Conservation (phyloP, 768 basidiomycete genomes). For the Cystobasidium tubakii region DNA sequence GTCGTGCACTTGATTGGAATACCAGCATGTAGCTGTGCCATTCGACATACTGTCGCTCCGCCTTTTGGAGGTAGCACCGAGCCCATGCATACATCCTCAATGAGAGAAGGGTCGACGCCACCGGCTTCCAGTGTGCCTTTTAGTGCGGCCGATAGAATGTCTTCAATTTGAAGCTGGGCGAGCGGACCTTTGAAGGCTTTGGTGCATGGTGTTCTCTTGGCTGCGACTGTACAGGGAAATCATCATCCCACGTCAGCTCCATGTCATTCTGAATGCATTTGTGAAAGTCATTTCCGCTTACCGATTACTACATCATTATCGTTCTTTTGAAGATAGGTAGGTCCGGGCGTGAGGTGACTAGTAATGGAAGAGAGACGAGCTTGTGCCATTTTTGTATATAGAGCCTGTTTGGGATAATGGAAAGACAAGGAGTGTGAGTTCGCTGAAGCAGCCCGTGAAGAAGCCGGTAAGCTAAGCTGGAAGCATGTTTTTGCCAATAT, state of each 20-base stretch:
- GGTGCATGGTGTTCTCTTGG: conserved; percentile 7
- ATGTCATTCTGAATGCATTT: too few relatives aligned
- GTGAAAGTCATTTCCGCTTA: background rate
- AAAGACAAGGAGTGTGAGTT: background rate
- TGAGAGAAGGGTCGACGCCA: background rate
- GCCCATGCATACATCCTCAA: conserved; percentile 25
- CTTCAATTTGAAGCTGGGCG: conserved; percentile 12
- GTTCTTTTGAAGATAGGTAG: background rate
- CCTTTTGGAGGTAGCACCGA: conserved; percentile 6
- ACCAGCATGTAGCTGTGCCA: conserved; percentile 46
- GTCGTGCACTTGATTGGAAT: conserved; percentile 51
- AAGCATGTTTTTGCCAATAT: too few relatives aligned
- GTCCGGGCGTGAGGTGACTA: background rate
- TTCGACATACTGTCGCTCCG: conserved; percentile 6
- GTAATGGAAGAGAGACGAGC: background rate
- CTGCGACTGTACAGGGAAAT: conserved; percentile 13
- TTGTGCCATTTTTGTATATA: conserved; percentile 1
- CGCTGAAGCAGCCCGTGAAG: background rate
- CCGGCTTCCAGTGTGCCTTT: background rate
- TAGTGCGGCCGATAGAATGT: conserved; percentile 5
- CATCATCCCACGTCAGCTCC: background rate
- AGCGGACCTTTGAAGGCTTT: conserved; percentile 20
- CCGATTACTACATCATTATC: conserved; percentile 29
- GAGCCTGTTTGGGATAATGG: background rate
- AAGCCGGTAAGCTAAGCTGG: background rate